These are phyloP conservation scores for Lentinula aciculospora DNA, from an alignment of 768 basidiomycete species.

Conservation along the genomic window DNA sequence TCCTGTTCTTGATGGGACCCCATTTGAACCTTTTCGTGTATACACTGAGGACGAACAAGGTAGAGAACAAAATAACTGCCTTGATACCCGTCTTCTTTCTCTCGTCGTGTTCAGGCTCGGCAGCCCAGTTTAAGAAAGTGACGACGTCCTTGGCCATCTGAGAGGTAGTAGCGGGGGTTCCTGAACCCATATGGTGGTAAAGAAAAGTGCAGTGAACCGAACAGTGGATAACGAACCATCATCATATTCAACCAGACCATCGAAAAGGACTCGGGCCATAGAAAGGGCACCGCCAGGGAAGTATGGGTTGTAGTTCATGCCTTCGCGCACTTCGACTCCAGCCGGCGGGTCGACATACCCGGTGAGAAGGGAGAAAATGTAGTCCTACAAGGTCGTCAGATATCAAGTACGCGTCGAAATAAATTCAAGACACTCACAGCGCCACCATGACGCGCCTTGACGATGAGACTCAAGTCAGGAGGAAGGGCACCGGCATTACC, in stretches of 20 bases:
- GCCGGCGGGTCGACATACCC: constrained; percentile 97
- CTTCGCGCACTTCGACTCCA: constrained; percentile 90
- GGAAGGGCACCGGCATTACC: constrained; percentile 93
- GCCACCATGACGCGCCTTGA: constrained; percentile 97
- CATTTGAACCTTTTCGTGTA: constrained; percentile 98
- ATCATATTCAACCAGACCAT: constrained; percentile 93
- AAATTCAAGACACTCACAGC: constrained; percentile 55
- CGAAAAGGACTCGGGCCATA: constrained; percentile 96
- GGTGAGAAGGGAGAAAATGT: constrained; percentile 93
- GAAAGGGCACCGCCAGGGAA: constrained; percentile 99
- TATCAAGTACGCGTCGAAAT: neutral
- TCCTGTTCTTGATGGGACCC: constrained; percentile 87
- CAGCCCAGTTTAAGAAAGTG: constrained; percentile 93
- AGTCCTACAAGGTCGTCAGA: constrained; percentile 55
- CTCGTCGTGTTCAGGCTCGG: constrained; percentile 97
- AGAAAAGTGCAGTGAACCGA: neutral
- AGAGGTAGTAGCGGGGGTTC: constrained; percentile 92
- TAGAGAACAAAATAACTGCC: constrained; percentile 89
- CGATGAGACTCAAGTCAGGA: constrained; percentile 94
- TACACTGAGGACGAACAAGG: constrained; percentile 72
- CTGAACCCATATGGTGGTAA: constrained; percentile 29
- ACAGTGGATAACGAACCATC: constrained; percentile 55
- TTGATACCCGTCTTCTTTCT: constrained; percentile 96
- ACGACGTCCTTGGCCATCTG: constrained; percentile 99
- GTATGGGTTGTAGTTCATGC: constrained; percentile 98